Base-by-base conservation (phyloP, 169 alveolate genomes). In the Plasmodium fragile region DNA sequence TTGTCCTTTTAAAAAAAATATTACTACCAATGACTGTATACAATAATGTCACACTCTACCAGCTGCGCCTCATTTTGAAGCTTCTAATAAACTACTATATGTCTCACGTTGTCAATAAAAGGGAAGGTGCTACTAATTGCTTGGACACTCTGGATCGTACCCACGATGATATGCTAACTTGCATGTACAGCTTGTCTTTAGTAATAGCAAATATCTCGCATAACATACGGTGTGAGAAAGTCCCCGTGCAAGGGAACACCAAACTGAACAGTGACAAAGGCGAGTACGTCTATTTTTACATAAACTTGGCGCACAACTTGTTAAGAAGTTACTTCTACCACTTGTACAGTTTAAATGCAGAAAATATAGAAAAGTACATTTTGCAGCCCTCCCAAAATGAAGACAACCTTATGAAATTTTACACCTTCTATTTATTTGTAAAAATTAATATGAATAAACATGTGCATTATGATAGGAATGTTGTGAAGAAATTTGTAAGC, bases 161-260 rank as follows among this genome's bases (percentile, higher is more conserved):
- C 72, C 94, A 89, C 72, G 85, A 89, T 34, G 94, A 89, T 52
- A 70, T 89, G 22, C 70, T 89, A 59, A 77, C 90, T 36, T 89
- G 94, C 28, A 77, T 89, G 81, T 89, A 77, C 18, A 78, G 94
- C 81, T 18, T 89, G 34, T 77, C 75, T 25, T 78, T 89, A 49
- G 78, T 89, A 78, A 55, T 77, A 39, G 43, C 94, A 65, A 89
- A 89, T 34, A 59, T 89, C 43, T 59, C 32, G 32, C 75, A 89
- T 59, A 89, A 89, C 36, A 34, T 59, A 41, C 43, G 43, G 49
- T 34, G 71, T 41, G 80, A 77, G 25, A 55, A 22, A 78, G 18
- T 5, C 25, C 1, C 25, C 81, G 10, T 16, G 18, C 53, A 55
- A 25, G 49, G 45, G 30, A 39, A 45, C 11, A 25, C 70, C 32